Evolutionary conservation across 768 basidiomycete species (phyloP).

Genomic region (Russula foetens): DNA sequence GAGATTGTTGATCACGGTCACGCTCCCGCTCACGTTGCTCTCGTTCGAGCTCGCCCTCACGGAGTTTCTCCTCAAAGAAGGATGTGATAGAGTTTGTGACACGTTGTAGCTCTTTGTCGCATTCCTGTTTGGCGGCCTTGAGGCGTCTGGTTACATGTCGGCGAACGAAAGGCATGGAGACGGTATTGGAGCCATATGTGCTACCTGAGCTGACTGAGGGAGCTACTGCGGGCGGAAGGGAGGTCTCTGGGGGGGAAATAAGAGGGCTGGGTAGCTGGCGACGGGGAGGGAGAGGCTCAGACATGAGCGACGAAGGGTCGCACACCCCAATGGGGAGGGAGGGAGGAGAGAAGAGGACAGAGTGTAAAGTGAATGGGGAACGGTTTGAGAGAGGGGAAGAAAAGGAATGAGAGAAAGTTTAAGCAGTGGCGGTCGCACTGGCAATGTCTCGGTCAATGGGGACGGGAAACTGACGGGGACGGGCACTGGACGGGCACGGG

Average conservation of each 20-base stretch:
- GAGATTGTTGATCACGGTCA: conserved; percentile 42
- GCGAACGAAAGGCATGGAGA: conserved; percentile 88
- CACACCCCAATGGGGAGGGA: conserved; percentile 10
- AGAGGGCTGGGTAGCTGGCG: conserved; percentile 67
- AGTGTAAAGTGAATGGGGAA: conserved; percentile 13
- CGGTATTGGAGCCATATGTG: conserved; percentile 52
- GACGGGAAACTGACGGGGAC: too few species aligned
- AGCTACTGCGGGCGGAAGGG: conserved; percentile 28
- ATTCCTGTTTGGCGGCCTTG: conserved; percentile 89
- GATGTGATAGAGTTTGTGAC: conserved; percentile 91
- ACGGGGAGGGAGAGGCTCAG: conserved; percentile 28
- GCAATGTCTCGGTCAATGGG: too few species aligned
- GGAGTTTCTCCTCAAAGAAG: conserved; percentile 87
- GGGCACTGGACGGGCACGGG: too few species aligned
- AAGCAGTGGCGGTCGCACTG: too few species aligned
- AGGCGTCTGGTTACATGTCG: conserved; percentile 91
- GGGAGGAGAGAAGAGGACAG: conserved; percentile 10
- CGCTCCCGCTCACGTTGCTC: conserved; percentile 35
- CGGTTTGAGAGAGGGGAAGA: conserved; percentile 13
- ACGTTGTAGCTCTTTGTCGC: conserved; percentile 92
- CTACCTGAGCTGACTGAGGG: conserved; percentile 26
- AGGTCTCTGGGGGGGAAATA: conserved; percentile 63
- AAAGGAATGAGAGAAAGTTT: not conserved
- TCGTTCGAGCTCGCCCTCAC: conserved; percentile 64
- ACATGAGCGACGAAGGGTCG: conserved; percentile 24